Evolutionary conservation across 768 basidiomycete genomes (phyloP).

Genomic region (Flagelloscypha sp.): DNA sequence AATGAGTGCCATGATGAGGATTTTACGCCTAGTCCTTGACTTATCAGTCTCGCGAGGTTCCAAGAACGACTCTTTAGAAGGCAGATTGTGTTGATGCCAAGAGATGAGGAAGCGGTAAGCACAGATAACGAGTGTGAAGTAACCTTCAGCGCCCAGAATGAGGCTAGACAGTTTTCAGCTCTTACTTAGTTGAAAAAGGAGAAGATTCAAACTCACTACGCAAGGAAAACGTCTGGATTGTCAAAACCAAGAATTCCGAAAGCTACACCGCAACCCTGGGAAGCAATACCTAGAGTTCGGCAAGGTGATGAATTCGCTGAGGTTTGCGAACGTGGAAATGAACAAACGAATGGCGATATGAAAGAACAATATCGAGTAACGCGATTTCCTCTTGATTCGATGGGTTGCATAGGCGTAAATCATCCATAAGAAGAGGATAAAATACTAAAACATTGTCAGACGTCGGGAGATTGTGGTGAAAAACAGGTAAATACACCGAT

Average conservation of each 20-base stretch:
- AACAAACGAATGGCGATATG: slow-evolving; percentile 26
- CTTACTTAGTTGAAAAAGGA: neutral
- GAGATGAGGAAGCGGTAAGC: slow-evolving; percentile 27
- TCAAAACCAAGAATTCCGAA: slow-evolving; percentile 24
- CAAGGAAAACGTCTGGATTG: slow-evolving; percentile 21
- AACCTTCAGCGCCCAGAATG: slow-evolving; percentile 21
- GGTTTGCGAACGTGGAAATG: too few relatives aligned
- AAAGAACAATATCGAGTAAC: slow-evolving; percentile 23
- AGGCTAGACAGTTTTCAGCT: neutral
- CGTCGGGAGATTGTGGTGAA: neutral
- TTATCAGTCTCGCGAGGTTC: slow-evolving; percentile 20
- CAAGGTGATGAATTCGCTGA: too few relatives aligned
- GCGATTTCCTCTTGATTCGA: slow-evolving; percentile 21
- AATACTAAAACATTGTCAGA: slow-evolving; percentile 14
- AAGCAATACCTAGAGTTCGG: too few relatives aligned
- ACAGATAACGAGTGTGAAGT: slow-evolving; percentile 26
- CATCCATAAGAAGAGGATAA: slow-evolving; percentile 22
- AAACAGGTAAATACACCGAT: slow-evolving; percentile 10
- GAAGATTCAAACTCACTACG: slow-evolving; percentile 22
- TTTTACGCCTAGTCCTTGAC: too few relatives aligned
- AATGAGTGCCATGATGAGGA: slow-evolving; percentile 12
- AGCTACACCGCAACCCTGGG: slow-evolving; percentile 26
- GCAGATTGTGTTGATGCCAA: slow-evolving; percentile 27
- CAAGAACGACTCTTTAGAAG: slow-evolving; percentile 23
- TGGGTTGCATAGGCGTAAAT: slow-evolving; percentile 19